phyloP scores from a whole-genome alignment of 106 monocot species.

The Allium cepa region DNA sequence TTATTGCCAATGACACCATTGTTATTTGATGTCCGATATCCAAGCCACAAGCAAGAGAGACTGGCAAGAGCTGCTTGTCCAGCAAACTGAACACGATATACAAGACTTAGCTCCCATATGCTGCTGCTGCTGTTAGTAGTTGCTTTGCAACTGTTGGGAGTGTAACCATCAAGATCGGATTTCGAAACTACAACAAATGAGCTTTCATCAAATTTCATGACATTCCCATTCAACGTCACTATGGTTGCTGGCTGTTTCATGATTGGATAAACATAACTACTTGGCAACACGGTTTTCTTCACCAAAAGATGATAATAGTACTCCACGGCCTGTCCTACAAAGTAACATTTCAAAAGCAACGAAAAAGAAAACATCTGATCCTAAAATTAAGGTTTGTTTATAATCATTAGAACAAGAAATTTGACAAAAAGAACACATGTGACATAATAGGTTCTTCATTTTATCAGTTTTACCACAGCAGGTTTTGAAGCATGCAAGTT shows the following conservation, averaged over 20 bases:
- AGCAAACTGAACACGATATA: slow-evolving; percentile 62
- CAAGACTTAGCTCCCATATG: slow-evolving; percentile 61
- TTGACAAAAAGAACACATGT: no score
- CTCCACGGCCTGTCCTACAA: slow-evolving; percentile 60
- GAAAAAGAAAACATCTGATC: not conserved
- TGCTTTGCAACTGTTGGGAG: not conserved
- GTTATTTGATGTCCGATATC: not conserved
- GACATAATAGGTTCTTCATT: no score
- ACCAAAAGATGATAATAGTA: slow-evolving; percentile 48
- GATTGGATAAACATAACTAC: slow-evolving; percentile 20
- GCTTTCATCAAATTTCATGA: slow-evolving; percentile 52
- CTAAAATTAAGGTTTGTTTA: not conserved
- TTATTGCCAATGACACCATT: not conserved
- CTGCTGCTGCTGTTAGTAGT: not conserved
- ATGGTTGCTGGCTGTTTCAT: slow-evolving; percentile 17
- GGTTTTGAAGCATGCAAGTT: no score
- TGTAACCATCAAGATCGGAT: slow-evolving; percentile 75
- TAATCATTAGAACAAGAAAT: no score
- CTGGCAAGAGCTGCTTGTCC: slow-evolving; percentile 60
- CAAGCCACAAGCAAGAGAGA: slow-evolving; percentile 55
- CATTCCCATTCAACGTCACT: slow-evolving; percentile 8
- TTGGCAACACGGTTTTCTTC: slow-evolving; percentile 25
- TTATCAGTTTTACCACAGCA: no score
- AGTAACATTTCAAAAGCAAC: not conserved
- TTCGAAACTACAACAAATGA: slow-evolving; percentile 67